These are phyloP conservation scores for Boechera retrofracta DNA, from an alignment of 345 rosid genomes.

Conservation along the genomic window DNA sequence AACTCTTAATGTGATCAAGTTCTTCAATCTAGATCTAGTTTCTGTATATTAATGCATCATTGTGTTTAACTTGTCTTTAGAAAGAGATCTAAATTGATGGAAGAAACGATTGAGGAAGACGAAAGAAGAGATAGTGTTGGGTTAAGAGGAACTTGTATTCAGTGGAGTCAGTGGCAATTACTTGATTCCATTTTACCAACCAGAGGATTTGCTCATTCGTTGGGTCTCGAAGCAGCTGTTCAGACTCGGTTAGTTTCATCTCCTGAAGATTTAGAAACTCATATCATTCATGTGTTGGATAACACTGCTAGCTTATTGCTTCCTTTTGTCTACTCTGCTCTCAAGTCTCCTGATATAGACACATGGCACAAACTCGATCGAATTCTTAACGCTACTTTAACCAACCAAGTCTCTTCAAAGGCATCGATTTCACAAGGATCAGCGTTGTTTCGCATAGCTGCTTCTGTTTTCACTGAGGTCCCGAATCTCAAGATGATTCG, in stretches of 20 bases:
- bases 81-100: background rate
- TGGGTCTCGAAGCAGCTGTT: conserved; percentile 85
- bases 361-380: conserved; percentile 61
- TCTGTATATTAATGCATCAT: conserved; percentile 1
- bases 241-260: conserved; percentile 61
- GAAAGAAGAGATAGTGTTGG: background rate
- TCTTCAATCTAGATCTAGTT: no score
- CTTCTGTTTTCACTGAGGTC: conserved; percentile 65
- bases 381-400: conserved; percentile 68
- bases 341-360: conserved; percentile 51
- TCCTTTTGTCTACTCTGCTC: conserved; percentile 73
- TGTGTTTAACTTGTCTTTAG: conserved; percentile 1
- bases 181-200: conserved; percentile 91
- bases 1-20: no score
- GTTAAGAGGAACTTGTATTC: conserved; percentile 34
- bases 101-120: conserved; percentile 5
- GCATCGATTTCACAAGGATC: conserved; percentile 85
- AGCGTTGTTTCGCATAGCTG: conserved; percentile 76
- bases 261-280: conserved; percentile 58
- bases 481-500: conserved; percentile 63
- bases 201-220: conserved; percentile 89
- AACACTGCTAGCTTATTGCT: conserved; percentile 79
- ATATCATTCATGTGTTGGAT: conserved; percentile 58
- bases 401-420: conserved; percentile 72
- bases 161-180: conserved; percentile 96